A percentile compares a stretch with the other conserved stretches of the same genome.
Conservation (phyloP, 495 filamentous ascomycete genomes). For the Penicillium fimorum region DNA sequence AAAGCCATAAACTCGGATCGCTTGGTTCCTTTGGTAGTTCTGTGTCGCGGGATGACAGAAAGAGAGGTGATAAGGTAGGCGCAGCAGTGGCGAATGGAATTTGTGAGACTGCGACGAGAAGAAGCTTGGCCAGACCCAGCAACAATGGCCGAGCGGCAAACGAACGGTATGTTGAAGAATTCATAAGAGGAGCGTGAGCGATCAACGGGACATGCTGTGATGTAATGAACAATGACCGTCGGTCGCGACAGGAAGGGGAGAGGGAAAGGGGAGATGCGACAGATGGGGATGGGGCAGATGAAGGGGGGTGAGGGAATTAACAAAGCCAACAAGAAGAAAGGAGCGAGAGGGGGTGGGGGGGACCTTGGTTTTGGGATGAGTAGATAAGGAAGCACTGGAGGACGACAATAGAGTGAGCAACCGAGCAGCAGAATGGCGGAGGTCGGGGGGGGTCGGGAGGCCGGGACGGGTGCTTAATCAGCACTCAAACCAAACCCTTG, state of each 20-base stretch:
- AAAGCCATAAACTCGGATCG: conserved; percentile 66
- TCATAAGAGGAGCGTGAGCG: conserved; percentile 26
- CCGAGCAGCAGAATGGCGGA: neutral
- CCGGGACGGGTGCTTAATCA: neutral
- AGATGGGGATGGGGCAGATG: neutral
- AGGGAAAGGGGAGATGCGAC: neutral
- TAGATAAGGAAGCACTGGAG: neutral
- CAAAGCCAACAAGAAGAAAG: neutral
- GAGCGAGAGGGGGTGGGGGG: conserved; percentile 3
- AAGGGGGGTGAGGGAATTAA: neutral
- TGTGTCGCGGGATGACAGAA: conserved; percentile 24
- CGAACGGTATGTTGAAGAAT: conserved; percentile 30
- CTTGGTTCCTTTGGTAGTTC: conserved; percentile 39
- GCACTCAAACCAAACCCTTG: neutral
- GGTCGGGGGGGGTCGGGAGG: neutral
- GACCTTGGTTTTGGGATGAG: neutral
- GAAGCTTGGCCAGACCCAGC: conserved; percentile 48
- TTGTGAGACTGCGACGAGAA: conserved; percentile 45
- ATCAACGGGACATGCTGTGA: conserved; percentile 7
- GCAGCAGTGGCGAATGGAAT: conserved; percentile 46
- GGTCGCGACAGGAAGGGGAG: neutral
- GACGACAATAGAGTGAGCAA: neutral
- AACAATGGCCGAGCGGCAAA: conserved; percentile 44
- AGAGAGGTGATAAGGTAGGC: conserved; percentile 29
- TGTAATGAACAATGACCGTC: neutral